phyloP scores from a whole-genome alignment of 2,329 filamentous ascomycete species.

The Penicillium paneum region DNA sequence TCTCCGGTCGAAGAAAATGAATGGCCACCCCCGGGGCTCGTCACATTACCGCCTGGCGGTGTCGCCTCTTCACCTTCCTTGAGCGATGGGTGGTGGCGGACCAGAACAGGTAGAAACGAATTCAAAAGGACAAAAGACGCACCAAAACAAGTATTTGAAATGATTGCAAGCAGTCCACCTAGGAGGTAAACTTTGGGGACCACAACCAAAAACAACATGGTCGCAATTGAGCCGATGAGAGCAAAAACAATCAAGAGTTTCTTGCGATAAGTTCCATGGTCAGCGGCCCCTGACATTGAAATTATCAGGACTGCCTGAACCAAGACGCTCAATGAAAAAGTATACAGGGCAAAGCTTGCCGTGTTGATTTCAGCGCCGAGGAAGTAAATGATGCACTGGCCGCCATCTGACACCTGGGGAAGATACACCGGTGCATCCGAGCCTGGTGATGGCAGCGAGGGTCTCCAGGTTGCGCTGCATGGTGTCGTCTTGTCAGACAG shows the following conservation, averaged over 20 bases:
- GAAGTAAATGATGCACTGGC: conserved; percentile 78
- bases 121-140: conserved; percentile 94
- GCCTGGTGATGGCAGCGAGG: conserved; percentile 27
- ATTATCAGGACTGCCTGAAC: conserved; percentile 88
- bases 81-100: conserved; percentile 71
- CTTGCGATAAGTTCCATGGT: conserved; percentile 91
- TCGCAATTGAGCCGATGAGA: conserved; percentile 72
- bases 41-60: conserved; percentile 4
- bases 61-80: conserved; percentile 18
- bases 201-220: conserved; percentile 84
- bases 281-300: conserved; percentile 92
- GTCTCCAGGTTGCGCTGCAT: conserved; percentile 65
- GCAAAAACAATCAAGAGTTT: conserved; percentile 82
- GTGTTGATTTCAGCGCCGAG: conserved; percentile 88
- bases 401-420: conserved; percentile 34
- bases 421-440: conserved; percentile 16
- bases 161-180: conserved; percentile 77
- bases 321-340: conserved; percentile 87
- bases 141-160: conserved; percentile 91
- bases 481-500: conserved; percentile 71
- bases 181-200: conserved; percentile 72
- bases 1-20: conserved; percentile 9
- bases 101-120: conserved; percentile 87
- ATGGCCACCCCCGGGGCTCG: neutral
- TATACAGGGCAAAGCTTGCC: conserved; percentile 97